A percentile compares a stretch with the other conserved stretches of the same genome.
These are phyloP conservation scores for Talaromyces amestolkiae DNA, from an alignment of 2,329 filamentous ascomycete genomes.

Conservation along the genomic window DNA sequence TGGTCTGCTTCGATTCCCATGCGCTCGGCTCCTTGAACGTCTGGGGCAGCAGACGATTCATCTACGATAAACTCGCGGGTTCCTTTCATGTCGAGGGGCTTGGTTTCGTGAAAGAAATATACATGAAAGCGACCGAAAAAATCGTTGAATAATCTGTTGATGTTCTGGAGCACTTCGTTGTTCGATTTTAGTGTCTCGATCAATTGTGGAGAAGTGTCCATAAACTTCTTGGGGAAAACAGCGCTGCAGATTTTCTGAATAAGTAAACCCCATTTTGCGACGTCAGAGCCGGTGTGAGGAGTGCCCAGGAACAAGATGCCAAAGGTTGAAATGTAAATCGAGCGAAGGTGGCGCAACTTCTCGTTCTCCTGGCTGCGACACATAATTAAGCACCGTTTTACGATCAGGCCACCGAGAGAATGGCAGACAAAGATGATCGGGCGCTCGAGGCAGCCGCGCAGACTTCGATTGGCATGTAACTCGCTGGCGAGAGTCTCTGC, in stretches of 20 bases:
- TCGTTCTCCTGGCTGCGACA: conserved; percentile 61
- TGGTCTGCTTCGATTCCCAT: conserved; percentile 75
- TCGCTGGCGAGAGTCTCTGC: conserved; percentile 66
- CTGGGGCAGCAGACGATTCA: conserved; percentile 65
- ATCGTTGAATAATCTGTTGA: conserved; percentile 70
- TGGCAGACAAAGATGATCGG: conserved; percentile 76
- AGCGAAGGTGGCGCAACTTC: conserved; percentile 63
- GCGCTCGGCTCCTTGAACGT: conserved; percentile 66
- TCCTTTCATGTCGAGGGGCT: conserved; percentile 66
- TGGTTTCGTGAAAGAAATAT: conserved; percentile 74
- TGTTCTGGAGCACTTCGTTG: conserved; percentile 70
- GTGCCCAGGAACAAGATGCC: conserved; percentile 75
- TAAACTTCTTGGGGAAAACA: conserved; percentile 63
- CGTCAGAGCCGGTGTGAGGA: conserved; percentile 67
- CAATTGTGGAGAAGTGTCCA: conserved; percentile 66
- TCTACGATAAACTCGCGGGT: conserved; percentile 66
- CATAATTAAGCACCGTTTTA: conserved; percentile 68
- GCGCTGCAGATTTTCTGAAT: conserved; percentile 67
- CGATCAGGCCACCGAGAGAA: conserved; percentile 69
- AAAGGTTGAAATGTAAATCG: conserved; percentile 71
- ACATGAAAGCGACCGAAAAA: conserved; percentile 69
- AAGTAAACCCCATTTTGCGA: conserved; percentile 65
- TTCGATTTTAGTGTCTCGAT: conserved; percentile 69
- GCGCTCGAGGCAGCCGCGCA: conserved; percentile 52
- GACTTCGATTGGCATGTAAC: conserved; percentile 61